These are phyloP conservation scores for Saturnispora galanensis DNA, from an alignment of 805 yeast species.

Conservation along the genomic window DNA sequence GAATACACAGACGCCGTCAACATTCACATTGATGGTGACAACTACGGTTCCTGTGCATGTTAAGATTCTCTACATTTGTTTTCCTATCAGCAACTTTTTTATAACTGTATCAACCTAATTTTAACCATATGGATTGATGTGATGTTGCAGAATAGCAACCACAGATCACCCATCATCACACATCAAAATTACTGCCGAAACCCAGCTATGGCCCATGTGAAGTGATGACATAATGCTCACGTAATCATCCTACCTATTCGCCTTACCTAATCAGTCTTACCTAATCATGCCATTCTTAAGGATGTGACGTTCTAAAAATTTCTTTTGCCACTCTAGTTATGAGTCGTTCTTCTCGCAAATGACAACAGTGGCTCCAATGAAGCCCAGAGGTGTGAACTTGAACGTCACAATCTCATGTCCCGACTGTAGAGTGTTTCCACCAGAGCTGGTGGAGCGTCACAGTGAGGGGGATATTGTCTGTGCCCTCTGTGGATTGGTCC, in stretches of 20 bases:
- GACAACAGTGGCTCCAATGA: conserved; percentile 11
- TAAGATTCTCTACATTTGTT: neutral
- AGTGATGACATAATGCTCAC: neutral
- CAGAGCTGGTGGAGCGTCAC: conserved; percentile 87
- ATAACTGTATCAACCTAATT: too few relatives aligned
- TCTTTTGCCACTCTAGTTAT: neutral
- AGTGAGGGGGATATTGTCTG: conserved; percentile 99
- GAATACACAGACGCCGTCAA: conserved; percentile 96
- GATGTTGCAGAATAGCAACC: neutral
- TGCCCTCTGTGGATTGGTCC: conserved; percentile 90
- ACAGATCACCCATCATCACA: neutral
- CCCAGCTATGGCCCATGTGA: neutral
- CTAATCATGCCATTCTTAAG: neutral
- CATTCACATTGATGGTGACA: conserved; percentile 81
- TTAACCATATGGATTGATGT: too few relatives aligned
- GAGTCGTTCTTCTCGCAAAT: conserved; percentile 1
- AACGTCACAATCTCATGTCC: conserved; percentile 90
- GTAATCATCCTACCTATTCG: neutral
- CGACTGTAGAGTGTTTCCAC: conserved; percentile 92
- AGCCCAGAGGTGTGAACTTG: conserved; percentile 58
- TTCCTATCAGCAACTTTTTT: neutral
- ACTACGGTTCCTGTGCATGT: conserved; percentile 61
- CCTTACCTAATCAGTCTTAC: neutral
- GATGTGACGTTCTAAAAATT: neutral
- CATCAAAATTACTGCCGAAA: neutral